These are phyloP conservation scores for Cordyceps militaris DNA, from an alignment of 2,329 filamentous ascomycete genomes.

Conservation along the genomic window DNA sequence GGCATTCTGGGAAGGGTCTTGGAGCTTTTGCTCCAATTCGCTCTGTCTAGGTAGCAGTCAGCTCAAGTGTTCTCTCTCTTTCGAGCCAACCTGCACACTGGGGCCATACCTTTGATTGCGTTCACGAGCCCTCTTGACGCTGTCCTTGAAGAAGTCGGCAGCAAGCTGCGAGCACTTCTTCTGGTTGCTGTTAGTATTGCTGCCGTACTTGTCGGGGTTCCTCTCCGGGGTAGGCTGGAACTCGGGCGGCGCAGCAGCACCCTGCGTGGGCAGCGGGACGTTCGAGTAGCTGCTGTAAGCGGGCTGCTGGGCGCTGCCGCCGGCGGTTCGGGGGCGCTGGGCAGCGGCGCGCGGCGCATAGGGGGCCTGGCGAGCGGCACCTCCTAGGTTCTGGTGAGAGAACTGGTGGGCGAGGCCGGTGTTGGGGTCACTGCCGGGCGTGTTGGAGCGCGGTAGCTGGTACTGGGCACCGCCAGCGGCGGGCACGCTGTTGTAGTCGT, in stretches of 20 bases:
- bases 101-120: conserved; percentile 76
- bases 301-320: conserved; percentile 55
- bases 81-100: not conserved
- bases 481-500: conserved; percentile 47
- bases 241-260: conserved; percentile 56
- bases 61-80: not conserved
- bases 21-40: conserved; percentile 80
- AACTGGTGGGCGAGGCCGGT: conserved; percentile 93
- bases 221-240: conserved; percentile 76
- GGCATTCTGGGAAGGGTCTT: conserved; percentile 67
- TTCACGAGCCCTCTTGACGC: conserved; percentile 90
- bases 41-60: conserved; percentile 58
- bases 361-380: conserved; percentile 59
- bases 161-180: conserved; percentile 65
- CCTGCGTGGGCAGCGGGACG: conserved; percentile 54
- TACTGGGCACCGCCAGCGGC: conserved; percentile 25
- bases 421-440: conserved; percentile 71
- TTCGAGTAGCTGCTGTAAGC: conserved; percentile 60
- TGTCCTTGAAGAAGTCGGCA: conserved; percentile 96
- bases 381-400: conserved; percentile 87
- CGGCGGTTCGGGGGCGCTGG: conserved; percentile 79
- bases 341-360: conserved; percentile 63
- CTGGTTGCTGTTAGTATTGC: conserved; percentile 60
- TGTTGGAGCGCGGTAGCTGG: conserved; percentile 45
- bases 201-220: conserved; percentile 72